Percentiles rank a stretch among this genome's conserved stretches.
Conservation (phyloP, 2,329 filamentous ascomycete species). For the Pseudofabraea citricarpa region DNA sequence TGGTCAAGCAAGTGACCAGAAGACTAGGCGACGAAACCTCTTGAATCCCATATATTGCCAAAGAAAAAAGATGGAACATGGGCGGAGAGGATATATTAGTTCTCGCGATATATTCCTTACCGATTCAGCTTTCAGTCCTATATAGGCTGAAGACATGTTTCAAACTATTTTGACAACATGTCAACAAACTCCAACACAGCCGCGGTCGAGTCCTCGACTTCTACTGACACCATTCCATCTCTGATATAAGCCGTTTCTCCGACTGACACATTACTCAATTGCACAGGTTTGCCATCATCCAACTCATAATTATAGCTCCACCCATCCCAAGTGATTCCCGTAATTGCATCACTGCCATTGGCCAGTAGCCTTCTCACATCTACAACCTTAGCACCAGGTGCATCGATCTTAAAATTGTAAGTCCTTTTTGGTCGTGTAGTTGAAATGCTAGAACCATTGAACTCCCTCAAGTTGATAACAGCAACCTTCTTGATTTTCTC, state of each 20-base stretch:
- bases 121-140: no score
- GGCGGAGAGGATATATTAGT: no score
- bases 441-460: conserved; percentile 52
- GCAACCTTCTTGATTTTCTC: conserved; percentile 41
- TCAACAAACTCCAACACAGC: background rate
- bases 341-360: conserved; percentile 60
- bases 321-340: conserved; percentile 57
- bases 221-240: background rate
- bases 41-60: no score
- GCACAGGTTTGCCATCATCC: conserved; percentile 45
- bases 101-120: no score
- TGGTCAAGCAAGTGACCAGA: no score
- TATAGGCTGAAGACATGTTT: no score
- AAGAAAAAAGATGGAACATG: no score
- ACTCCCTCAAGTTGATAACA: conserved; percentile 52
- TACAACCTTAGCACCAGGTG: conserved; percentile 17
- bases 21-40: no score
- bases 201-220: background rate
- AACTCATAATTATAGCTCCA: conserved; percentile 58
- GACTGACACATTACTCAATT: conserved; percentile 48
- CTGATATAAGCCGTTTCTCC: conserved; percentile 30
- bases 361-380: conserved; percentile 47
- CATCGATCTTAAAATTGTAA: conserved; percentile 38
- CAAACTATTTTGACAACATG: no score
- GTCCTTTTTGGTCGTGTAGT: conserved; percentile 29